Evolutionary conservation across 139 green algal species (phyloP), one percentile per base, ranked within the genome.

Genomic region (Eudorina sp.): DNA sequence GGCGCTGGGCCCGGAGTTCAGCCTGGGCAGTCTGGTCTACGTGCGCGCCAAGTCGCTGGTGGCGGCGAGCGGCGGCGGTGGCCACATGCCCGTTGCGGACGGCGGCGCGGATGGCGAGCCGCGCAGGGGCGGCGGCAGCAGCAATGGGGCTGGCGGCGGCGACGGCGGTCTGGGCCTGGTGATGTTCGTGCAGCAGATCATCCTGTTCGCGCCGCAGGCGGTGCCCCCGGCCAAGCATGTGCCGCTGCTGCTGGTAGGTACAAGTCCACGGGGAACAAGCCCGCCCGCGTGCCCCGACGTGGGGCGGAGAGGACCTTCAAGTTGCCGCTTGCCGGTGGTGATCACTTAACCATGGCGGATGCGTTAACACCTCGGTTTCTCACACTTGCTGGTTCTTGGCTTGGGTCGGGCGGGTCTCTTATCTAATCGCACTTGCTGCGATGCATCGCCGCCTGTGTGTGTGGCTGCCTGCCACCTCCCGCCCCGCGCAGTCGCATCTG

Each of bases 171-270:
- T 90, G 36, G 85, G 90, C 64, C 88, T 89, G 29, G 97, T 99
- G 55, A 93, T 98, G 82, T 99, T 98, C 90, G 94, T 94, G 14
- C 97, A 99, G 92, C 96, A 98, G 93, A 93, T 99, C 38, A 92
- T 98, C 25, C 93, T 99, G 43, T 99, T 99, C 90, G 96, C 97
- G 2, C 97, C 97, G 2, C 89, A 97, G 29, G 96, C 97, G 6
- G 92, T 98, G 51, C 93, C 94, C 8, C 87, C 94, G 3, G 53
- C 77, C 34, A 89, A 89, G 62, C 85, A 90, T 40, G 85, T 92
- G 40, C 81, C 85, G 1, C 72, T 92, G 74, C 92, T 99, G 43
- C 91, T 96, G 75, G 89, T 89, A 69, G 40, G 58, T 68, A 9
- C n/a, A n/a, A n/a, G n/a, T n/a, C n/a, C n/a, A n/a, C n/a, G n/a